These are phyloP conservation scores for Colletotrichum phormii DNA, from an alignment of 2,329 filamentous ascomycete genomes.

Conservation along the genomic window DNA sequence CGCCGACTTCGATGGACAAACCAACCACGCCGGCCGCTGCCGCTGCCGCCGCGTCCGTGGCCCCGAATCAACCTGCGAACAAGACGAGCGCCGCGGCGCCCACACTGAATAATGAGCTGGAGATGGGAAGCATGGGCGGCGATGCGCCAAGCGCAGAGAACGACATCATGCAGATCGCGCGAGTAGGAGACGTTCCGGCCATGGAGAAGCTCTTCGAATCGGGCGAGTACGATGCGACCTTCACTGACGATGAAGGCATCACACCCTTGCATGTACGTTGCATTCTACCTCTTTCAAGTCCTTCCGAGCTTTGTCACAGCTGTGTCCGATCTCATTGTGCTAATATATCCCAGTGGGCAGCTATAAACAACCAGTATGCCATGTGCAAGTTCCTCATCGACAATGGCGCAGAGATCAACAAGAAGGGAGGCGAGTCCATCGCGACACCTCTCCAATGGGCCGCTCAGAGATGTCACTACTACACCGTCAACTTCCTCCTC, in stretches of 20 bases:
- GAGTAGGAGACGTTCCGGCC: conserved; percentile 84
- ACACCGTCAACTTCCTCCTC: conserved; percentile 92
- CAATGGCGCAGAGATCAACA: conserved; percentile 88
- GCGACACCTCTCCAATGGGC: conserved; percentile 98
- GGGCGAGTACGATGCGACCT: conserved; percentile 84
- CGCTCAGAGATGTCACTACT: conserved; percentile 95
- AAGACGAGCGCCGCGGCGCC: conserved; percentile 66
- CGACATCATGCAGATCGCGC: conserved; percentile 96
- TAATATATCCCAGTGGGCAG: conserved; percentile 80
- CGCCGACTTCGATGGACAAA: conserved; percentile 53
- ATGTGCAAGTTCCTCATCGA: conserved; percentile 96
- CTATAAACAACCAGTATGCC: conserved; percentile 98
- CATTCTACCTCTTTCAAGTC: neutral
- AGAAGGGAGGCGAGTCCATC: conserved; percentile 93
- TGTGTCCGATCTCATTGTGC: conserved; percentile 21
- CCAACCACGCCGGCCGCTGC: conserved; percentile 49
- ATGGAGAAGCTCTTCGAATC: conserved; percentile 92
- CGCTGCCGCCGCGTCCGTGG: conserved; percentile 51
- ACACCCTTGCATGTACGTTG: conserved; percentile 88
- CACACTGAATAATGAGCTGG: conserved; percentile 68
- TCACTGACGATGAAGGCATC: conserved; percentile 91
- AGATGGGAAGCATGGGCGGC: conserved; percentile 62
- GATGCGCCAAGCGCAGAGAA: conserved; percentile 63
- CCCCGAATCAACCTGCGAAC: conserved; percentile 65
- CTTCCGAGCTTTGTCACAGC: neutral